Conservation (phyloP, 1,284 basidiomycete genomes). For the Fomitopsis palustris region DNA sequence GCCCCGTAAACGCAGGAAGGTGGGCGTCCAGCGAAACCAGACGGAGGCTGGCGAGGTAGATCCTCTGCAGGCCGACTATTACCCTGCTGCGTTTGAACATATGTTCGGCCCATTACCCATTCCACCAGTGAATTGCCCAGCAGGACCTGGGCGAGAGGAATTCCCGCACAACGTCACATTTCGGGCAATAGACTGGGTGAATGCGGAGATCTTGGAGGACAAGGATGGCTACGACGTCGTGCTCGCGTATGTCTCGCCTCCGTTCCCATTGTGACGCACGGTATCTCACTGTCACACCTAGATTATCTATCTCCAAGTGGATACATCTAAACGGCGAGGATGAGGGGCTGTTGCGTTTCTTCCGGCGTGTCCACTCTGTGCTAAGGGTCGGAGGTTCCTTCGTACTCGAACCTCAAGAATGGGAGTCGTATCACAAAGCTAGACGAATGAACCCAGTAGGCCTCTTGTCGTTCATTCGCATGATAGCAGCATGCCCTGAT, state of each 20-base stretch:
- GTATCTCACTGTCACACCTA: slow-evolving; percentile 24
- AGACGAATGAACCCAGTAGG: slow-evolving; percentile 58
- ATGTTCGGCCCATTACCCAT: slow-evolving; percentile 71
- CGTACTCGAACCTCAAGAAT: slow-evolving; percentile 75
- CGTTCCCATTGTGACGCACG: background rate
- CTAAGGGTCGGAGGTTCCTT: slow-evolving; percentile 59
- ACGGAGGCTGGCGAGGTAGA: background rate
- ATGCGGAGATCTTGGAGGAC: slow-evolving; percentile 53
- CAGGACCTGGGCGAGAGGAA: slow-evolving; percentile 29
- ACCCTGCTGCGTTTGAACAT: slow-evolving; percentile 71
- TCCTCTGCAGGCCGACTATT: slow-evolving; percentile 41
- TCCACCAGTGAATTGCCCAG: slow-evolving; percentile 30
- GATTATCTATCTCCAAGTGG: slow-evolving; percentile 84
- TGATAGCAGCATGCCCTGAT: background rate
- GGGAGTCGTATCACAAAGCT: slow-evolving; percentile 76
- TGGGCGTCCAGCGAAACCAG: background rate
- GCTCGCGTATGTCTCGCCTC: slow-evolving; percentile 54
- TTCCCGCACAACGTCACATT: slow-evolving; percentile 80
- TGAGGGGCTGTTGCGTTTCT: slow-evolving; percentile 60
- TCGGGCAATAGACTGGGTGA: slow-evolving; percentile 66
- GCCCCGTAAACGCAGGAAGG: slow-evolving; percentile 26
- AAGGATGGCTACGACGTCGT: slow-evolving; percentile 65
- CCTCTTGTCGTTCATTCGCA: slow-evolving; percentile 13
- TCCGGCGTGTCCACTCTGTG: slow-evolving; percentile 52
- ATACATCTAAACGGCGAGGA: slow-evolving; percentile 79